Percentiles rank a stretch among this genome's conserved stretches.
Conservation (phyloP, 2,329 filamentous ascomycete species). For the Nothophoma quercina region DNA sequence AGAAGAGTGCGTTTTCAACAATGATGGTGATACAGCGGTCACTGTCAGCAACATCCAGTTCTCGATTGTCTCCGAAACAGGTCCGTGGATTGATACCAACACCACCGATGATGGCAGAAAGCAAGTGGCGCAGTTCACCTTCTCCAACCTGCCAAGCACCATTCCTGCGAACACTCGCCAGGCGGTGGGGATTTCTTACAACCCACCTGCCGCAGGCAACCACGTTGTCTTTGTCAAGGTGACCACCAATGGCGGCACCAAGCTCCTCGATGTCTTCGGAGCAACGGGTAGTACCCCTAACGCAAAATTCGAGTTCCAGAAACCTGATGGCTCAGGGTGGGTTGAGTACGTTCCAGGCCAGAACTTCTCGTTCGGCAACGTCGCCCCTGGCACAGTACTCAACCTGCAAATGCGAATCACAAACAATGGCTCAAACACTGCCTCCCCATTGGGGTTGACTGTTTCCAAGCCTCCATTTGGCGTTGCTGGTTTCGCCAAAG, state of each 20-base stretch:
- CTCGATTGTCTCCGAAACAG: slow-evolving; percentile 54
- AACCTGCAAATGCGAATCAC: slow-evolving; percentile 62
- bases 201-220: slow-evolving; percentile 57
- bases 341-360: slow-evolving; percentile 50
- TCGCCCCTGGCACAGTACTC: slow-evolving; percentile 60
- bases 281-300: slow-evolving; percentile 59
- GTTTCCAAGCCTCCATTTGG: slow-evolving; percentile 69
- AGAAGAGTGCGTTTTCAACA: slow-evolving; percentile 59
- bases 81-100: slow-evolving; percentile 55
- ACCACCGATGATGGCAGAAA: slow-evolving; percentile 43
- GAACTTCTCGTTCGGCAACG: slow-evolving; percentile 63
- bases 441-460: slow-evolving; percentile 49
- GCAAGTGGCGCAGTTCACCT: slow-evolving; percentile 58
- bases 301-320: slow-evolving; percentile 64
- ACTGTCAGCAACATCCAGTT: slow-evolving; percentile 56
- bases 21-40: slow-evolving; percentile 58
- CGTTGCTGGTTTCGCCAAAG: slow-evolving; percentile 61
- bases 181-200: slow-evolving; percentile 58
- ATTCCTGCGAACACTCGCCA: slow-evolving; percentile 53
- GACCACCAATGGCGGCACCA: slow-evolving; percentile 60
- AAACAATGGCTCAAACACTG: slow-evolving; percentile 54
- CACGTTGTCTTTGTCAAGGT: slow-evolving; percentile 60
- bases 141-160: slow-evolving; percentile 56
- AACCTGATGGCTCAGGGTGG: slow-evolving; percentile 60
- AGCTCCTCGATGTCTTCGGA: slow-evolving; percentile 58